These are phyloP conservation scores for Solanum acaule DNA, from an alignment of 257 asterid genomes.

Conservation along the genomic window DNA sequence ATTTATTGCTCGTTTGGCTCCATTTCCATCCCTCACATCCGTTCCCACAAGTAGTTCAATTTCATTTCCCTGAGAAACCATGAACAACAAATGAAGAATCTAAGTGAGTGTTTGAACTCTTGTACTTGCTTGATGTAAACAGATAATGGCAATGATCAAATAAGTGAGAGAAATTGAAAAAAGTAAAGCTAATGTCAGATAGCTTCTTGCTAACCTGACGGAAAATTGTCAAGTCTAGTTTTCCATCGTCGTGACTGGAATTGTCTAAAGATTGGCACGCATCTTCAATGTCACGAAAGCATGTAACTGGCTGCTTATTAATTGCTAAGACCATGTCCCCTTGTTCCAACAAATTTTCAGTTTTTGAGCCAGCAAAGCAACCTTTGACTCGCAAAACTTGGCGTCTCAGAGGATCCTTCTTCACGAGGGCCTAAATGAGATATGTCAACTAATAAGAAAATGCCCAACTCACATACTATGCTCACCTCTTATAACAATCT, in stretches of 20 bases:
- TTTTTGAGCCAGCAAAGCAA: constrained; percentile 86
- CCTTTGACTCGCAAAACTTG: constrained; percentile 93
- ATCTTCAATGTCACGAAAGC: constrained; percentile 82
- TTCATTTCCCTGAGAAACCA: constrained; percentile 71
- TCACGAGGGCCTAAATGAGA: constrained; percentile 57
- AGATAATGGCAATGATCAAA: background rate
- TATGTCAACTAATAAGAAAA: background rate
- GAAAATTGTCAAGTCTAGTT: constrained; percentile 68
- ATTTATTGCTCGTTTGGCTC: constrained; percentile 77
- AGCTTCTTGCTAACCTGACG: constrained; percentile 58
- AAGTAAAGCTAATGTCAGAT: background rate
- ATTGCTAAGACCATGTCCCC: constrained; percentile 98
- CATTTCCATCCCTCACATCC: constrained; percentile 91
- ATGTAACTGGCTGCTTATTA: constrained; percentile 82
- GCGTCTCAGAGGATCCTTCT: constrained; percentile 86
- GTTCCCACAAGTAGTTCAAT: constrained; percentile 83
- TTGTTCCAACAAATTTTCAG: constrained; percentile 71
- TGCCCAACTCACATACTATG: background rate
- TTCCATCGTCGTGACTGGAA: constrained; percentile 32
- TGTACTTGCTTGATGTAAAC: background rate
- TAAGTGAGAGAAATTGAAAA: background rate
- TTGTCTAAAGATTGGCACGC: constrained; percentile 73
- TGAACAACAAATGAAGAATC: background rate
- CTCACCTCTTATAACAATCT: background rate
- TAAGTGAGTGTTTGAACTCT: background rate